Base-by-base conservation (phyloP, 2,329 filamentous ascomycete genomes). In the Stagonosporopsis tanaceti region DNA sequence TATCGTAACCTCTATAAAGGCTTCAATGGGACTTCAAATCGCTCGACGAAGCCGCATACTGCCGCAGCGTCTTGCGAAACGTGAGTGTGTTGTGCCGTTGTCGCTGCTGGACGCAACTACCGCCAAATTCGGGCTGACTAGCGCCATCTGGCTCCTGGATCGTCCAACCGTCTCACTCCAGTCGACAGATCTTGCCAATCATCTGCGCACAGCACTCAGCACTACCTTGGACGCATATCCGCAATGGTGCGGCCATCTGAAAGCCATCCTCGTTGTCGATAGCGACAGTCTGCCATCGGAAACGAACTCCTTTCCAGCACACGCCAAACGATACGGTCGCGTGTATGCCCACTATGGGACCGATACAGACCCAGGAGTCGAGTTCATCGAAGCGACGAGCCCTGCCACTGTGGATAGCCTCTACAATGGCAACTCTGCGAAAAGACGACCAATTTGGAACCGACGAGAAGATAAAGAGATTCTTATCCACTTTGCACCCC, bases 31-130 rank as follows among this genome's bases (percentile, higher is more conserved):
- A 12, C 17, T 12, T 22, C 37, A 8, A 11, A 22, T 39, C 17
- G 12, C n/a, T 20, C n/a, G 8, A 39, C 22, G 3, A 3, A 39
- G 17, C 17, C 37, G 37, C 5, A 17, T 39, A 8, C 12, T 39
- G 6, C 37, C 37, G 22, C 37, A 22, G 20, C 17, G 22, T 3
- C 9, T 9, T 2, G 17, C 20, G 4, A 39, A 4, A 6, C 17
- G n/a, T 17, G 37, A 39, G 8, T 12, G 25, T 5, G 40, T 9
- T 30, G n/a, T 54, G 3, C 54, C 50, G 2, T 24, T 61, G n/a
- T 61, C 59, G 34, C 28, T 61, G 6, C 50, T 58, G 28, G 54
- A 61, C 22, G 59, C 59, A 34, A 61, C 51, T 3, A 61, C 59
- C 6, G 54, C 54, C 17, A 58, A 53, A 1, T 52, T 58, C 12